Evolutionary conservation across 257 asterid genomes (phyloP), one percentile per base, ranked within the genome.

Genomic region (Capsicum rhomboideum): DNA sequence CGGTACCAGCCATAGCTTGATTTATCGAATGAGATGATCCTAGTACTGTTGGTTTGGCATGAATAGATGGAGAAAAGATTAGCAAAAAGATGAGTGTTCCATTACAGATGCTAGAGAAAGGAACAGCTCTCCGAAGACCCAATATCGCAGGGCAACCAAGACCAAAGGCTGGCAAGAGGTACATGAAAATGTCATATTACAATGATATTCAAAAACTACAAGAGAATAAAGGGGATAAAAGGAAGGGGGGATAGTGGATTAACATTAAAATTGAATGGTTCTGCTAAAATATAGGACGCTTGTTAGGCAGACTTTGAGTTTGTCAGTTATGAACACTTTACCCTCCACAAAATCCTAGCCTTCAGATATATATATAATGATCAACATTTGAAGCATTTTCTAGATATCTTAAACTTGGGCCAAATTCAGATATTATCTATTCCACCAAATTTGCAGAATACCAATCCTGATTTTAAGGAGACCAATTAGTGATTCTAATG

Each of bases 1-100:
- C 97, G 0, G 88, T 84, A 18, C 97, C 98, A 10, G 94, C 96
- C 98, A 93, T 96, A 88, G 92, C 40, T 42, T 28, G 31, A 21
- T 50, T 29, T n/a, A n/a, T n/a, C 16, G 52, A 44, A 61, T 17
- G 61, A 75, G 16, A 82, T 26, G 61, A 46, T 26, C 61, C 59
- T 75, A 75, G 2, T 42, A 42, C 10, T 50, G 17, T 23, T 12
- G 34, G 52, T 7, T 52, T 68, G 59, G 80, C 28, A 53, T 75
- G 81, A 49, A 29, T 49, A 26, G 40, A 16, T 75, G 10, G 1
- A 49, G 61, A 75, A 75, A 46, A 75, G 61, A 49, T 26, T 75
- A 75, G 40, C 44, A 75, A 75, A 75, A 75, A 23, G 61, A 75
- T 49, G 26, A 75, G 61, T 26, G 44, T 49, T 26, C 81, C 81